Percentiles rank a stretch among this genome's conserved stretches.
Conservation (phyloP, 108 stramenopile species). For the Discostella pseudostelligera region DNA sequence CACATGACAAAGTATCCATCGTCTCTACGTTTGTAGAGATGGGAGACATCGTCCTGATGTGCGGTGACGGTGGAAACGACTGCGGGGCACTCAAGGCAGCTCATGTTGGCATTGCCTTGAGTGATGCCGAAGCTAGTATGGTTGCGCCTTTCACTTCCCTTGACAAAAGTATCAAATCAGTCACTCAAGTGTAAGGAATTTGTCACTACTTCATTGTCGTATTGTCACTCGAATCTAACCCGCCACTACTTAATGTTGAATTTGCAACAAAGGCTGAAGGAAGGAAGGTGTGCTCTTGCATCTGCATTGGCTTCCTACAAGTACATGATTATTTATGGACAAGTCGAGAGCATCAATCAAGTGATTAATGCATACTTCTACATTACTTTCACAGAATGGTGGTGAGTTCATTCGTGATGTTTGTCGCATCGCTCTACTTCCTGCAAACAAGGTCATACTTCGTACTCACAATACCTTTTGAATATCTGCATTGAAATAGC, state of each 20-base stretch:
- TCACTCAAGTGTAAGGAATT: constrained; percentile 35
- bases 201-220: not conserved
- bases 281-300: constrained; percentile 69
- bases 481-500: not conserved
- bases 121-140: constrained; percentile 54
- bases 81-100: constrained; percentile 66
- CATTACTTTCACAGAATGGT: constrained; percentile 62
- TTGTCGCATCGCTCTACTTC: too few relatives aligned
- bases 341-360: constrained; percentile 59
- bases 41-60: constrained; percentile 63
- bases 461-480: not conserved
- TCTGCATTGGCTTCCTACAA: constrained; percentile 65
- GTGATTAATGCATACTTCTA: constrained; percentile 52
- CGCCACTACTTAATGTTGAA: not conserved
- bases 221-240: not conserved
- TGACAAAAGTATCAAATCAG: constrained; percentile 49
- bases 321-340: constrained; percentile 77
- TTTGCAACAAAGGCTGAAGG: constrained; percentile 32
- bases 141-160: constrained; percentile 59
- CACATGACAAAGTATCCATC: constrained; percentile 61
- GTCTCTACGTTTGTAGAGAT: constrained; percentile 53
- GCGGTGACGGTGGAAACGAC: constrained; percentile 78
- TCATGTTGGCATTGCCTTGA: constrained; percentile 63
- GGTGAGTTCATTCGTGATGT: constrained; percentile 42
- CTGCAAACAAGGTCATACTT: too few relatives aligned